These are phyloP conservation scores for Jaltomata sinuosa DNA, from an alignment of 257 asterid genomes.

Conservation along the genomic window DNA sequence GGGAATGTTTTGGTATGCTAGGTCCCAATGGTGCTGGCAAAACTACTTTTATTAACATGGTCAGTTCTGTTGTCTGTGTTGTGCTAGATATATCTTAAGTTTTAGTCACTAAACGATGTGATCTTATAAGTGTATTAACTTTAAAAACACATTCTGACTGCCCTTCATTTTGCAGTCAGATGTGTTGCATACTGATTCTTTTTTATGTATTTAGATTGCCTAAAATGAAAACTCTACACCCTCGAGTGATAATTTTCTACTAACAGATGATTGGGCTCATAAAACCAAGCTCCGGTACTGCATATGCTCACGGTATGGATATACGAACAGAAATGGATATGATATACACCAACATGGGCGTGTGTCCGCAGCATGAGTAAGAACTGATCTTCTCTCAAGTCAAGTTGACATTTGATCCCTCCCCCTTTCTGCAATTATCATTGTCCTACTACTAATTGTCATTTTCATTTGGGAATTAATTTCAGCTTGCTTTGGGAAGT, in stretches of 20 bases:
- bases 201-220: background rate
- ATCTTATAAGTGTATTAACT: background rate
- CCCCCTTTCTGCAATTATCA: background rate
- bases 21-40: conserved; percentile 99
- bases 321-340: conserved; percentile 63
- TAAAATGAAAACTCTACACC: background rate
- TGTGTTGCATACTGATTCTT: background rate
- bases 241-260: conserved; percentile 1
- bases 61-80: conserved; percentile 18
- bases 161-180: background rate
- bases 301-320: conserved; percentile 75
- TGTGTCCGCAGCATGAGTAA: conserved; percentile 98
- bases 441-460: background rate
- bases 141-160: background rate
- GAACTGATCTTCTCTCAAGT: conserved; percentile 9
- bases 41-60: conserved; percentile 95
- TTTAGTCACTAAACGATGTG: background rate
- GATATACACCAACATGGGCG: conserved; percentile 98
- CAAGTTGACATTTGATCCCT: background rate
- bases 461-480: background rate
- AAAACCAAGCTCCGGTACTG: conserved; percentile 83
- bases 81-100: background rate
- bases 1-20: conserved; percentile 99
- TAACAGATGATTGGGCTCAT: conserved; percentile 91
- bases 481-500: conserved; percentile 81